Conservation (phyloP, 305 asterid species). For the Andrographis paniculata region DNA sequence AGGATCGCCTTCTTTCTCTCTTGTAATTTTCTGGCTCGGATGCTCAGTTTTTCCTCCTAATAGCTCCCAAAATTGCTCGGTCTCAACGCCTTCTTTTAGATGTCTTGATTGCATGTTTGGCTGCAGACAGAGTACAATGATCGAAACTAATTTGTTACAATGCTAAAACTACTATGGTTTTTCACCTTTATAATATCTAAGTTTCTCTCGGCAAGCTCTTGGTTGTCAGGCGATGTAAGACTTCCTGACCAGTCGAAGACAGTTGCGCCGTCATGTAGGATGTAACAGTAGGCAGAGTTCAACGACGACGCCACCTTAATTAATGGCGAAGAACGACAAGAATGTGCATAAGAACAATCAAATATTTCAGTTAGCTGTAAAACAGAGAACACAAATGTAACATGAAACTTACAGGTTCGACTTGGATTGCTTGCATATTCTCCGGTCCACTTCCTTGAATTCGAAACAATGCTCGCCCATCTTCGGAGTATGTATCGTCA, state of each 20-base stretch:
- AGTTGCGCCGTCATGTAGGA: slow-evolving; percentile 47
- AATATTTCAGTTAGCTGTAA: no score
- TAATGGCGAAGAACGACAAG: no score
- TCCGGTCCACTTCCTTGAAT: slow-evolving; percentile 99
- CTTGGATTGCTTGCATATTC: no score
- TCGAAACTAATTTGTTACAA: no score
- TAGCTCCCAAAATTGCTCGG: slow-evolving; percentile 91
- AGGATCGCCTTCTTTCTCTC: slow-evolving; percentile 64
- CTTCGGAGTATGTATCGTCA: slow-evolving; percentile 77
- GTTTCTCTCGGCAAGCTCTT: slow-evolving; percentile 69
- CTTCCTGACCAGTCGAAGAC: slow-evolving; percentile 69
- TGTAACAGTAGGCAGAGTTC: slow-evolving; percentile 71
- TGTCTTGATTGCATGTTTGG: slow-evolving; percentile 70
- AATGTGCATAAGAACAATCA: no score
- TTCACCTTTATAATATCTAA: slow-evolving; percentile 68
- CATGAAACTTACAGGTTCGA: slow-evolving; percentile 65
- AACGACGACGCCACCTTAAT: slow-evolving; percentile 71
- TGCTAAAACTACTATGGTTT: no score
- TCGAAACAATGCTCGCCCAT: slow-evolving; percentile 84
- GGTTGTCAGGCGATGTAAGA: slow-evolving; percentile 59
- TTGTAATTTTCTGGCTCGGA: slow-evolving; percentile 62
- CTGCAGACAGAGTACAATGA: slow-evolving; percentile 60
- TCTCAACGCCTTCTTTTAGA: slow-evolving; percentile 94
- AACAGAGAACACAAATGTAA: no score
- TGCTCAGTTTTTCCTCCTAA: slow-evolving; percentile 84